Evolutionary conservation across 331 rosid genomes (phyloP).

Genomic region (Ulmus americana): DNA sequence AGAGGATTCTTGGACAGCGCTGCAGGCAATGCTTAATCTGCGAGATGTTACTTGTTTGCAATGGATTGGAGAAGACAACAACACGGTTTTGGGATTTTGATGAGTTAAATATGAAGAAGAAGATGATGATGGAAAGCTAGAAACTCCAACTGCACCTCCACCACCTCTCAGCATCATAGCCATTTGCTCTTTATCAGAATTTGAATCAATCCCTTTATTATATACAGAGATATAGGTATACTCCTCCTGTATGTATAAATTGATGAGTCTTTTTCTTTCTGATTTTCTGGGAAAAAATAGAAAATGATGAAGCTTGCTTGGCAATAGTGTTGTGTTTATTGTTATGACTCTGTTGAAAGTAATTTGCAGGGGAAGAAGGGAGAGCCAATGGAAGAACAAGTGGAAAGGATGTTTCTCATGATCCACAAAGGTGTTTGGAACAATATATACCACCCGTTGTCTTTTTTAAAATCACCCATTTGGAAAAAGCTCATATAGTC

Average conservation of each 20-base stretch:
- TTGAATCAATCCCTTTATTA: neutral
- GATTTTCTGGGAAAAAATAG: too few relatives aligned
- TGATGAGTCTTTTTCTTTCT: neutral
- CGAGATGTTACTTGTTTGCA: slow-evolving; percentile 31
- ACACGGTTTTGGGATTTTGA: slow-evolving; percentile 39
- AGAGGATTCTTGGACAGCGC: slow-evolving; percentile 83
- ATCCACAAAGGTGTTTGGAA: slow-evolving; percentile 35
- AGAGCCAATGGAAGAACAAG: slow-evolving; percentile 12
- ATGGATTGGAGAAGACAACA: slow-evolving; percentile 24
- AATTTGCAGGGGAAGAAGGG: slow-evolving; percentile 1
- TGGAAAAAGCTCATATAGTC: too few relatives aligned
- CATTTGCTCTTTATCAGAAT: slow-evolving; percentile 3
- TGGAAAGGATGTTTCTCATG: slow-evolving; percentile 34
- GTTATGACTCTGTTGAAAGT: neutral
- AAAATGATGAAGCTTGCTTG: too few relatives aligned
- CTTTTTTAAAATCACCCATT: too few relatives aligned
- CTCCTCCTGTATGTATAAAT: neutral
- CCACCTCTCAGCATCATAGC: slow-evolving; percentile 29
- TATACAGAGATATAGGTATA: neutral
- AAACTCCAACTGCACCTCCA: slow-evolving; percentile 39
- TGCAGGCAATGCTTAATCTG: slow-evolving; percentile 50
- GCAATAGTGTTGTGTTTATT: neutral
- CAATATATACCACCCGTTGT: slow-evolving; percentile 48
- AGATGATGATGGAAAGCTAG: slow-evolving; percentile 40
- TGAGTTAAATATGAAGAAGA: slow-evolving; percentile 45